Evolutionary conservation across 306 rosid genomes (phyloP).

Genomic region (Acacia crassicarpa): DNA sequence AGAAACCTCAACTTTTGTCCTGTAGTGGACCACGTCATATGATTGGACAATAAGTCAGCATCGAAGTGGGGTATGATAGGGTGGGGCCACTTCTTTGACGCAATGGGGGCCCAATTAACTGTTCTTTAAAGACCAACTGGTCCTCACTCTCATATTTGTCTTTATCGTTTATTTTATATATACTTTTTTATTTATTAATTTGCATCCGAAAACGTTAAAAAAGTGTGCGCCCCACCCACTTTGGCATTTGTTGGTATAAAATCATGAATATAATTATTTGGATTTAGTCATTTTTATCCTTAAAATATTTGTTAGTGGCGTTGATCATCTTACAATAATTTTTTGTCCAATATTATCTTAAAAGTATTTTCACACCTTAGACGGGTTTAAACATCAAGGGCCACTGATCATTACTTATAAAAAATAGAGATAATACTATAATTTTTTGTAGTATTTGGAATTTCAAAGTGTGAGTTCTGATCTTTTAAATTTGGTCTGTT

Average conservation of each 20-base stretch:
- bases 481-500: no score
- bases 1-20: neutral
- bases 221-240: neutral
- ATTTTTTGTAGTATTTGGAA: no score
- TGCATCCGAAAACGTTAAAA: neutral
- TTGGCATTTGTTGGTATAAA: neutral
- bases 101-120: neutral
- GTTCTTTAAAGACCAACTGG: conserved; percentile 32
- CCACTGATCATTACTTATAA: no score
- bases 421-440: no score
- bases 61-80: conserved; percentile 17
- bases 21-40: neutral
- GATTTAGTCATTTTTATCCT: no score
- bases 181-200: neutral
- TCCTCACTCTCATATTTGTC: neutral
- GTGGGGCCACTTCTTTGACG: conserved; percentile 33
- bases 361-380: no score
- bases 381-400: no score
- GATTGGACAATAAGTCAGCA: conserved; percentile 32
- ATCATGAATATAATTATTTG: neutral
- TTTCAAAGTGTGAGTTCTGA: no score
- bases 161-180: no score
- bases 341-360: no score
- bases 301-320: no score
- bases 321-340: no score